Percentiles rank a stretch among this genome's conserved stretches.
Conservation (phyloP, 768 basidiomycete genomes). For the Cystofilobasidium capitatum region DNA sequence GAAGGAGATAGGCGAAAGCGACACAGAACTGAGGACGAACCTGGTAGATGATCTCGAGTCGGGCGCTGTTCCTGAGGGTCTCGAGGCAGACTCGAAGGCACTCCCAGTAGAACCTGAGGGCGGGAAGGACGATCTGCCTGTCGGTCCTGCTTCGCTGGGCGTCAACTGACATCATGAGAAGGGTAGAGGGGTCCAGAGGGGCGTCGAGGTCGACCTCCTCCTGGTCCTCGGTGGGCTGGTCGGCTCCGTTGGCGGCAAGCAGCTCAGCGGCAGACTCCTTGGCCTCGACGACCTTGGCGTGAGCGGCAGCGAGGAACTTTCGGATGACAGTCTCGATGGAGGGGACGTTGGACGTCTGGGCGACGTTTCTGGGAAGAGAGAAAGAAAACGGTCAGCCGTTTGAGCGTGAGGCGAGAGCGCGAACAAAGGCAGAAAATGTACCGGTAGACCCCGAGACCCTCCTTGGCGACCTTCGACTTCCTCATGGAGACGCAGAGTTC, state of each 20-base stretch:
- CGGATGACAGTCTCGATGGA: slow-evolving; percentile 88
- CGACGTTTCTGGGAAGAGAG: slow-evolving; percentile 88
- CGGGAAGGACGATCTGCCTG: slow-evolving; percentile 86
- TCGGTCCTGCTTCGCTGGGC: slow-evolving; percentile 82
- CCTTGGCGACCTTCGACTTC: slow-evolving; percentile 85
- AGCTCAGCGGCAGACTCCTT: slow-evolving; percentile 48
- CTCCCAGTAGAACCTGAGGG: slow-evolving; percentile 99
- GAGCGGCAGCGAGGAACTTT: slow-evolving; percentile 68
- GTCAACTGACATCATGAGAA: slow-evolving; percentile 27
- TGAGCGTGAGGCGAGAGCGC: not conserved
- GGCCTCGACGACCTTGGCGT: slow-evolving; percentile 71
- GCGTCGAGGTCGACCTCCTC: slow-evolving; percentile 27
- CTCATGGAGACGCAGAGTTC: slow-evolving; percentile 92
- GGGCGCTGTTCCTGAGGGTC: slow-evolving; percentile 88
- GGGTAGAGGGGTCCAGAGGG: slow-evolving; percentile 25
- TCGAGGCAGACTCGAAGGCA: slow-evolving; percentile 91
- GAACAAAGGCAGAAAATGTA: not conserved
- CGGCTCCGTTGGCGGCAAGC: slow-evolving; percentile 6
- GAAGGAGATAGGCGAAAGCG: not conserved
- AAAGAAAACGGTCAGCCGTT: not conserved
- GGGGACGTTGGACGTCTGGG: slow-evolving; percentile 79
- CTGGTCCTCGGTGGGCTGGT: slow-evolving; percentile 50
- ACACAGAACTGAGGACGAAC: slow-evolving; percentile 42
- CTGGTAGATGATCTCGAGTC: slow-evolving; percentile 89
- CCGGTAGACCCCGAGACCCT: slow-evolving; percentile 54